Evolutionary conservation across 495 filamentous ascomycete genomes (phyloP).

Genomic region (Daldinia loculata): DNA sequence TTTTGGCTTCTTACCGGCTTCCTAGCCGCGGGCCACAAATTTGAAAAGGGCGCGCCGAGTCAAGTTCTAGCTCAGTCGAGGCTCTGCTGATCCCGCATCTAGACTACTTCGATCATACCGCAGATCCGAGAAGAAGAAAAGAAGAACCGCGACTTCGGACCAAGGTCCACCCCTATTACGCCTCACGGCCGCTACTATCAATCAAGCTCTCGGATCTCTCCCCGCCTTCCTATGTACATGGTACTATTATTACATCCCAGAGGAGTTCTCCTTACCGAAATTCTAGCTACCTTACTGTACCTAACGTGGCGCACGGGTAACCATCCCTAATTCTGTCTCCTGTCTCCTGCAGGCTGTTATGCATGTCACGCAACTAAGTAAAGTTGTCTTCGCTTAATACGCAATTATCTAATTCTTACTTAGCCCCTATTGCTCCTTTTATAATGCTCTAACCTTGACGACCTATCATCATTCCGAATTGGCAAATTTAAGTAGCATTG

Average conservation of each 20-base stretch:
- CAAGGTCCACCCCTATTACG: not conserved
- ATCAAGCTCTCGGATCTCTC: not conserved
- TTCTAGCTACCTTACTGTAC: not conserved
- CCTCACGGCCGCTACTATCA: not conserved
- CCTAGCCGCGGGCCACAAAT: not conserved
- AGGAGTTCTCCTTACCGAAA: constrained; percentile 1
- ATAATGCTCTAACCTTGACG: not conserved
- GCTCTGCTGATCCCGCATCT: constrained; percentile 46
- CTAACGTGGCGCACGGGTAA: not conserved
- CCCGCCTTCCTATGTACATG: not conserved
- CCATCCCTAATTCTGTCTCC: not conserved
- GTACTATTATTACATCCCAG: not conserved
- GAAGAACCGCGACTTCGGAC: constrained; percentile 39
- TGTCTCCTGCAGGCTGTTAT: not conserved
- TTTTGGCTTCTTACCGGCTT: not conserved
- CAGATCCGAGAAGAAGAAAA: constrained; percentile 47
- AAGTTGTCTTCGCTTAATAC: not conserved
- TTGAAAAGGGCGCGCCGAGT: constrained; percentile 29
- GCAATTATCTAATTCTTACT: not conserved
- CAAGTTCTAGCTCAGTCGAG: constrained; percentile 39
- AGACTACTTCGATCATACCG: constrained; percentile 38
- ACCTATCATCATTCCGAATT: not conserved
- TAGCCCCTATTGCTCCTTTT: not conserved
- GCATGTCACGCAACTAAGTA: not conserved
- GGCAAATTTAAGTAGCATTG: not conserved